A percentile compares a stretch with the other conserved stretches of the same genome.
Conservation (phyloP, 148 eudicot species). For the Salicornia ramosissima region DNA sequence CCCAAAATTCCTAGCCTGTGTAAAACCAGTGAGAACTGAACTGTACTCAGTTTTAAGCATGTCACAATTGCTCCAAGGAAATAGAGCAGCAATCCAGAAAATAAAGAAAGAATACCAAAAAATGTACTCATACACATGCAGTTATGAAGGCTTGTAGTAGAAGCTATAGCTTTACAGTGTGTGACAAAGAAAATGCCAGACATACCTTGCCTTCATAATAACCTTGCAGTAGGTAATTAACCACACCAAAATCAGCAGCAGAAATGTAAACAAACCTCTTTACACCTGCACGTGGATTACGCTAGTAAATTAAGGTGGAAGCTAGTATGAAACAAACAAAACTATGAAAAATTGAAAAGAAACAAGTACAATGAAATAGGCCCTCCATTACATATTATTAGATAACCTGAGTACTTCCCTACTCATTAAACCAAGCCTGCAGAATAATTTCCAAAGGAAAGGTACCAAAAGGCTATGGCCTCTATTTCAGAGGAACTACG, state of each 20-base stretch:
- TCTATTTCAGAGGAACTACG: slow-evolving; percentile 1
- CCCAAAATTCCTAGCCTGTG: not conserved
- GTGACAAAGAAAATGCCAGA: not conserved
- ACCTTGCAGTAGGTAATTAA: slow-evolving; percentile 67
- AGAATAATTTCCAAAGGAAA: not conserved
- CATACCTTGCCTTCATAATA: slow-evolving; percentile 84
- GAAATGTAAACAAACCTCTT: slow-evolving; percentile 79
- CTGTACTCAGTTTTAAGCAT: not conserved
- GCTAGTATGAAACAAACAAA: slow-evolving; percentile 6
- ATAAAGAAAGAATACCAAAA: not conserved
- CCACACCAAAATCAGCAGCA: slow-evolving; percentile 76
- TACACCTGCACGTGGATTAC: slow-evolving; percentile 41
- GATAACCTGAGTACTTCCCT: not conserved
- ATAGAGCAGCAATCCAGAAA: not conserved
- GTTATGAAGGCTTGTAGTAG: not conserved
- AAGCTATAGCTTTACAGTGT: not conserved
- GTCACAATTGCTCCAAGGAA: not conserved
- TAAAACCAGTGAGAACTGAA: not conserved
- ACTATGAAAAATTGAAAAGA: not conserved
- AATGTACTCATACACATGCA: not conserved
- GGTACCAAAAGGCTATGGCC: not conserved
- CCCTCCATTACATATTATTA: not conserved
- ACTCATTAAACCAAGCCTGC: no score
- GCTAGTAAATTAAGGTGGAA: slow-evolving; percentile 15
- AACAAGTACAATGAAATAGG: not conserved